Base-by-base conservation (phyloP, 1,284 basidiomycete species). In the Ceratobasidium sp. region DNA sequence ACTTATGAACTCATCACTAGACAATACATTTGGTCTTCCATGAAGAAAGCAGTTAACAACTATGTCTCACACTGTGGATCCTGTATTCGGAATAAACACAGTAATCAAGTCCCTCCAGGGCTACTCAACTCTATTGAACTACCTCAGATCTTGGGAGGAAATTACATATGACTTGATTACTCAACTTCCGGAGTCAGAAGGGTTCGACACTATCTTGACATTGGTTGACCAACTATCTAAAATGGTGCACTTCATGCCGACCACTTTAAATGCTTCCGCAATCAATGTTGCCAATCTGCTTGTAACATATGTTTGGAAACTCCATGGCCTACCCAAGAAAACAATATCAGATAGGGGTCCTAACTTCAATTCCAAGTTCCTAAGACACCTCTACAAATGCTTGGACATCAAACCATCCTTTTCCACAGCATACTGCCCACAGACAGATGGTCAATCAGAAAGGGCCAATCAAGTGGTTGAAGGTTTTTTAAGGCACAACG, bases 131-230 rank as follows among this genome's bases (percentile, higher is more conserved):
- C 38, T 65, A 7, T 20, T 42, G 6, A 23, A 26, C 3, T 13
- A 46, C n/a, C n/a, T n/a, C n/a, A n/a, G n/a, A 6, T 42, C 62
- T 1, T 65, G 62, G 62, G 40, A 65, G 23, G 38, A 65, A 9
- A 65, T 65, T 17, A 48, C 20, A 5, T 65, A 65, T 23, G 62
- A 64, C 38, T 64, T 64, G 9, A 44, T 64, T n/a, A 38, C 44
- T 13, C 42, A 64, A 44, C 62, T 64, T 40, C 62, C 62, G 5
- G 17, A 40, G n/a, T 64, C 62, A 40, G 2, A 48, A 17, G 48
- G 44, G 3, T 46, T 20, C 6, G 66, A 52, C 48, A 68, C 23
- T 15, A 68, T 54, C 28, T 48, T 68, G 1, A 48, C 54, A 7
- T 46, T 68, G 48, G 48, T 68, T 2, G 66, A 68, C 17, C 28